These are phyloP conservation scores for Lentinus tigrinus DNA, from an alignment of 768 basidiomycete species.

Conservation along the genomic window DNA sequence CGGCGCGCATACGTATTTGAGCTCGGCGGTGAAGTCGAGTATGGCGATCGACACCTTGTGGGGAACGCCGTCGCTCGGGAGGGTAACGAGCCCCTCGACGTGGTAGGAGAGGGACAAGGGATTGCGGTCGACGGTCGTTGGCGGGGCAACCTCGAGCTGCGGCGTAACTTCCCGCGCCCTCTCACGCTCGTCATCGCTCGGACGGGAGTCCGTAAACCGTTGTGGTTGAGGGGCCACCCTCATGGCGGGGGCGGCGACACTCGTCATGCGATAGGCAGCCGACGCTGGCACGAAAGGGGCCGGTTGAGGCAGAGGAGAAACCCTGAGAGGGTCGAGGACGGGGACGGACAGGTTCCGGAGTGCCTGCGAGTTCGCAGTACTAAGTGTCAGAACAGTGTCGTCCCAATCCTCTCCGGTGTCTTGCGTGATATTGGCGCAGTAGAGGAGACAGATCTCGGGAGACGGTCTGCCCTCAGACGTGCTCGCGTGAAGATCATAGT, in stretches of 20 bases:
- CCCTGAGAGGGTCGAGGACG: not conserved
- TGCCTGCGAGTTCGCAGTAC: slow-evolving; percentile 46
- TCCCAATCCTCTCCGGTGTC: slow-evolving; percentile 63
- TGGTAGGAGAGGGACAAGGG: slow-evolving; percentile 52
- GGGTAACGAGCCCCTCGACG: slow-evolving; percentile 48
- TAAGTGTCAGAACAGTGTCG: slow-evolving; percentile 48
- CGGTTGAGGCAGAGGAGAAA: not conserved
- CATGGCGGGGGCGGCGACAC: no score
- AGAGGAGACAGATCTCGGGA: slow-evolving; percentile 30
- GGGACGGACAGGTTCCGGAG: slow-evolving; percentile 20
- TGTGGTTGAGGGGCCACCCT: no score
- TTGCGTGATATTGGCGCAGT: slow-evolving; percentile 53
- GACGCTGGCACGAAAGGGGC: not conserved
- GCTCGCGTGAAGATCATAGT: slow-evolving; percentile 60
- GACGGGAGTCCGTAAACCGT: no score
- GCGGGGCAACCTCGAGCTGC: no score
- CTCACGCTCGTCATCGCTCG: no score
- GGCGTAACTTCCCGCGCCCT: no score
- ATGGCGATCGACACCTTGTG: slow-evolving; percentile 56
- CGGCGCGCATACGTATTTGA: slow-evolving; percentile 51
- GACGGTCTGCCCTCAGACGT: slow-evolving; percentile 2
- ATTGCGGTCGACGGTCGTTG: slow-evolving; percentile 34
- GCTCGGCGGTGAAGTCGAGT: slow-evolving; percentile 43
- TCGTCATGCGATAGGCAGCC: no score
- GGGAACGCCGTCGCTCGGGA: slow-evolving; percentile 52